A percentile compares a stretch with the other conserved stretches of the same genome.
These are phyloP conservation scores for Fusarium udum DNA, from an alignment of 2,329 filamentous ascomycete species.

Conservation along the genomic window DNA sequence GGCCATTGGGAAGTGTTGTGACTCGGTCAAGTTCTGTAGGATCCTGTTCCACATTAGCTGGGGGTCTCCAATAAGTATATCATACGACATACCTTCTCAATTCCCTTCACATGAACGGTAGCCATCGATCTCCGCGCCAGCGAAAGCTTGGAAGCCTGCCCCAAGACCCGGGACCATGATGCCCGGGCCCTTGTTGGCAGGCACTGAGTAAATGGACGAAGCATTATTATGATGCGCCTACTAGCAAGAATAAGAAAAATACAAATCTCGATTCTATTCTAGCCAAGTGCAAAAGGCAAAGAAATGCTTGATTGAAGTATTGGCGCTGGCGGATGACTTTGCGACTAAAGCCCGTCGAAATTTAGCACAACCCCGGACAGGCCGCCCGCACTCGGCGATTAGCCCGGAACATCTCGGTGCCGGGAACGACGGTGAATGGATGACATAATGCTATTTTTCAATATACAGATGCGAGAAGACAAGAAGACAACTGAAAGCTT, in stretches of 20 bases:
- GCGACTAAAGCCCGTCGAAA: constrained; percentile 38
- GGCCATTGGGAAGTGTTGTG: constrained; percentile 88
- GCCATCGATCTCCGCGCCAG: constrained; percentile 45
- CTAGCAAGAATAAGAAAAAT: constrained; percentile 5
- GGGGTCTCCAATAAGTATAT: rapidly evolving
- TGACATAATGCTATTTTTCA: constrained; percentile 35
- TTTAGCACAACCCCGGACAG: constrained; percentile 38
- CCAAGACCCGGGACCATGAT: constrained; percentile 39
- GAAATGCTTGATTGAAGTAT: constrained; percentile 10
- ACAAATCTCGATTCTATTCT: constrained; percentile 11
- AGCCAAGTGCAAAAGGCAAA: constrained; percentile 23
- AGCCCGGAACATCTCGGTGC: constrained; percentile 45
- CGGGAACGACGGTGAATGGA: constrained; percentile 24
- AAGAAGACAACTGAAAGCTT: neutral
- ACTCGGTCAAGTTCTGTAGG: constrained; percentile 87
- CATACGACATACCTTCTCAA: constrained; percentile 45
- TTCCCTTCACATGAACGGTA: constrained; percentile 49
- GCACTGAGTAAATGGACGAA: constrained; percentile 49
- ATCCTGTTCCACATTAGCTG: constrained; percentile 59
- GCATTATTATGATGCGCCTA: constrained; percentile 42
- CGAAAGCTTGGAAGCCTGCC: constrained; percentile 35
- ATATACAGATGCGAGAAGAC: neutral
- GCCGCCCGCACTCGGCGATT: constrained; percentile 42
- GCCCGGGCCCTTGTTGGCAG: constrained; percentile 43
- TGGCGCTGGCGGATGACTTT: constrained; percentile 32